Evolutionary conservation across 2,329 filamentous ascomycete species (phyloP).

Genomic region (Alternaria gansuensis): DNA sequence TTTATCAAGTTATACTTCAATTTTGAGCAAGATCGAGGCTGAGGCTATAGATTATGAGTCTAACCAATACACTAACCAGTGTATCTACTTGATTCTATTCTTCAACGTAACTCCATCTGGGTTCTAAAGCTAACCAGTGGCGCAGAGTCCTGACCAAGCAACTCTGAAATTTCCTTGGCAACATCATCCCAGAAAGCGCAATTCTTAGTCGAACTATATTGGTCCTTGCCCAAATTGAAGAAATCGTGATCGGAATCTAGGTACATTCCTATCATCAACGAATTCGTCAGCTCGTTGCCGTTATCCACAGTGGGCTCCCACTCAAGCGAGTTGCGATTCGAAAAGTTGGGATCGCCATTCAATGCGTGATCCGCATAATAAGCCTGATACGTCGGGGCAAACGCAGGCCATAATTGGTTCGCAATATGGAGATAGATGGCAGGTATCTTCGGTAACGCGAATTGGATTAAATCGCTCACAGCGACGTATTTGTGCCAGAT

Average conservation of each 20-base stretch:
- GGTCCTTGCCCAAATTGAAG: rapidly evolving
- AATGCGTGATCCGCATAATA: neutral
- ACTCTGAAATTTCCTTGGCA: neutral
- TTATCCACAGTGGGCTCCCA: neutral
- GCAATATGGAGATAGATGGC: too few species aligned
- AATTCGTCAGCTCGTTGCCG: neutral
- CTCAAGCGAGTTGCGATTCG: rapidly evolving
- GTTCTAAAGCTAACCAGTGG: neutral
- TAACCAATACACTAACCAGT: too few species aligned
- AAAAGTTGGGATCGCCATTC: neutral
- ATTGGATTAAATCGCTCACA: neutral
- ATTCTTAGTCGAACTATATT: neutral
- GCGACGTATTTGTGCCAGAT: neutral
- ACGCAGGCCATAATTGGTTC: rapidly evolving
- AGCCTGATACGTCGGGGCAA: rapidly evolving
- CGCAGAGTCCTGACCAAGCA: neutral
- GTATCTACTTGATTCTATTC: neutral
- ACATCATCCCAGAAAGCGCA: neutral
- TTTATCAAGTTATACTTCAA: too few species aligned
- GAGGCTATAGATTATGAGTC: too few species aligned
- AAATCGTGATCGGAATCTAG: rapidly evolving
- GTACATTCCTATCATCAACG: neutral
- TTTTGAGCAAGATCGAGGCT: too few species aligned
- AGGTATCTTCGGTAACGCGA: neutral
- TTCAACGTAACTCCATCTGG: neutral